Percentiles rank a stretch among this genome's conserved stretches.
These are phyloP conservation scores for Penicillium daleae DNA, from an alignment of 495 filamentous ascomycete genomes.

Conservation along the genomic window DNA sequence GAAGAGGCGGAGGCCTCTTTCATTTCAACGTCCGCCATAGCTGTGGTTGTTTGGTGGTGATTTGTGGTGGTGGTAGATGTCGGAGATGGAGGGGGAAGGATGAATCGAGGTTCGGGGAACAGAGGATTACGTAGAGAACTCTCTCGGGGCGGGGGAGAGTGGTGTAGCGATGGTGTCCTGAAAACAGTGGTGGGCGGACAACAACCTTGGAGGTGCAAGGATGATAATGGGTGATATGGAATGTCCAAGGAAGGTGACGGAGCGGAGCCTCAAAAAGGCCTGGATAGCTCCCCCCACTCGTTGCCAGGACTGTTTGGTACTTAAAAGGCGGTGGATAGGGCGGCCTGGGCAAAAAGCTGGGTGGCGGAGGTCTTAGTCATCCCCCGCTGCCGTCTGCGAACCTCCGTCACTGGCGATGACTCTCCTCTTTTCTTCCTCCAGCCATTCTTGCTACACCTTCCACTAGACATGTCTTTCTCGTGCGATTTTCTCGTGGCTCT, in stretches of 20 bases:
- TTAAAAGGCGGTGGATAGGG: neutral
- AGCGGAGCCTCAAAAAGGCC: slow-evolving; percentile 5
- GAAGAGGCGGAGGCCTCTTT: slow-evolving; percentile 69
- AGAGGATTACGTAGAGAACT: slow-evolving; percentile 12
- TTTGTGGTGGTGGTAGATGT: slow-evolving; percentile 7
- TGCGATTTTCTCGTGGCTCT: slow-evolving; percentile 1
- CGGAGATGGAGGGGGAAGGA: slow-evolving; percentile 7
- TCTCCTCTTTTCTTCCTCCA: slow-evolving; percentile 10
- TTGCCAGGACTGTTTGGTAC: slow-evolving; percentile 6
- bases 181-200: neutral
- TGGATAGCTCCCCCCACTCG: slow-evolving; percentile 18
- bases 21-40: slow-evolving; percentile 98
- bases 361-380: slow-evolving; percentile 33
- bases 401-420: slow-evolving; percentile 21
- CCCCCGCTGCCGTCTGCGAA: slow-evolving; percentile 20
- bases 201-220: slow-evolving; percentile 8
- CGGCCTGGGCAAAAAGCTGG: slow-evolving; percentile 1
- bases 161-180: neutral
- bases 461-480: slow-evolving; percentile 12
- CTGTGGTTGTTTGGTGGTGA: slow-evolving; percentile 6
- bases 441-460: slow-evolving; percentile 2
- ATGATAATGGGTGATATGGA: neutral
- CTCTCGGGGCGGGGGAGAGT: neutral
- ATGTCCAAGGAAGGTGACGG: neutral
- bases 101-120: neutral